Conservation (phyloP, 371 early-diverging fungal genomes). For the Massospora cicadina region DNA sequence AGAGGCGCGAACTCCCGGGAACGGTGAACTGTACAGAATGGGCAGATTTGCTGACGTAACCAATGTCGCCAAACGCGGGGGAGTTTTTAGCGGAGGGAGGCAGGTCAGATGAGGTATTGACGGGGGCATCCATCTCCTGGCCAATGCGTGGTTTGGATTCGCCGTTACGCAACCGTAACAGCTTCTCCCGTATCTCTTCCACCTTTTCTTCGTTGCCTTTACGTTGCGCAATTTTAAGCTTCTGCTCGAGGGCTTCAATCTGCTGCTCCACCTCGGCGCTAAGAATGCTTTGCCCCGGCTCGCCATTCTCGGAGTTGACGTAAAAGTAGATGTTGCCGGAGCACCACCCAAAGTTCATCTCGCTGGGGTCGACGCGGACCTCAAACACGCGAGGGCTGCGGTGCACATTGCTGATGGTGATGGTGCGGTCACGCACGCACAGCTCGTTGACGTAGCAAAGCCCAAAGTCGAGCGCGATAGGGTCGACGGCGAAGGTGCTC, state of each 20-base stretch:
- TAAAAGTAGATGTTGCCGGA: constrained; percentile 47
- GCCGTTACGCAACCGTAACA: neutral
- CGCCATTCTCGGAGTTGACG: constrained; percentile 38
- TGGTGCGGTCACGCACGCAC: constrained; percentile 22
- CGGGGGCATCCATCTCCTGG: constrained; percentile 12
- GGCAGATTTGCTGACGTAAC: constrained; percentile 29
- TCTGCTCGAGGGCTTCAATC: constrained; percentile 89
- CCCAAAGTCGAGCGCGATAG: constrained; percentile 59
- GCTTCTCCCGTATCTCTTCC: constrained; percentile 34
- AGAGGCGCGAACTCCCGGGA: constrained; percentile 50
- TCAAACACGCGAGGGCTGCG: constrained; percentile 68
- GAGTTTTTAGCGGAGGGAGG: neutral
- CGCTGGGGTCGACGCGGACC: constrained; percentile 52
- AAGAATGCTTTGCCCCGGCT: constrained; percentile 26
- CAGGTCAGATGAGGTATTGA: neutral
- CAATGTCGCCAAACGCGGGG: neutral
- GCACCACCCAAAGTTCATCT: constrained; percentile 38
- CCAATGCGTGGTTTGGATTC: constrained; percentile 10
- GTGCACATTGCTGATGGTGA: constrained; percentile 63
- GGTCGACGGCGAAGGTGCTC: constrained; percentile 68
- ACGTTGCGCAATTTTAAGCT: constrained; percentile 86
- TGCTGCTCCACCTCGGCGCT: constrained; percentile 78
- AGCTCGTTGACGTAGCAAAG: constrained; percentile 33
- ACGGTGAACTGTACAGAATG: constrained; percentile 57
- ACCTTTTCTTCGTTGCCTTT: constrained; percentile 83